A percentile compares a stretch with the other conserved stretches of the same genome.
Evolutionary conservation across 2,329 filamentous ascomycete species (phyloP).

Genomic region (Passalora sequoiae): DNA sequence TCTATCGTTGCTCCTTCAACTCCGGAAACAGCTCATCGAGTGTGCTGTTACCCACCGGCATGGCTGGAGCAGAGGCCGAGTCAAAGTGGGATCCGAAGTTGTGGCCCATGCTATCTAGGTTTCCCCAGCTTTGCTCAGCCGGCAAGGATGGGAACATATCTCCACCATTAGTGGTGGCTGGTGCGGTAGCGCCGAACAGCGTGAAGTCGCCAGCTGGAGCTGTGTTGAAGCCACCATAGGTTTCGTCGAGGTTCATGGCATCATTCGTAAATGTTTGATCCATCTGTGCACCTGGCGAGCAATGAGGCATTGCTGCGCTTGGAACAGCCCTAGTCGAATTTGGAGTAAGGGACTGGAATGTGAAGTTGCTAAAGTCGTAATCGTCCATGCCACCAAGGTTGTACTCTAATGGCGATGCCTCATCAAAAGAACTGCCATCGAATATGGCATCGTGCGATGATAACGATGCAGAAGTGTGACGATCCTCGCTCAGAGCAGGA

Average conservation of each 20-base stretch:
- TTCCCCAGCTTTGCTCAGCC: slow-evolving; percentile 32
- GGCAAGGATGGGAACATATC: slow-evolving; percentile 30
- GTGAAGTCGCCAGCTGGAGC: slow-evolving; percentile 53
- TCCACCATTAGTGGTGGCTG: slow-evolving; percentile 17
- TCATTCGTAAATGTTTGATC: slow-evolving; percentile 50
- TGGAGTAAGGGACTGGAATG: slow-evolving; percentile 34
- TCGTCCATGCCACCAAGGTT: slow-evolving; percentile 48
- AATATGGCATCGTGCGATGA: slow-evolving; percentile 40
- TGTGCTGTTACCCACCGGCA: slow-evolving; percentile 17
- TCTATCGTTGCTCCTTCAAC: slow-evolving; percentile 11
- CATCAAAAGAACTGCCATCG: slow-evolving; percentile 38
- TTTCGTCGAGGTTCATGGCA: slow-evolving; percentile 57
- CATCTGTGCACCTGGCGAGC: slow-evolving; percentile 68
- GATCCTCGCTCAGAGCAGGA: slow-evolving; percentile 33
- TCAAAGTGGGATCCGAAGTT: slow-evolving; percentile 19
- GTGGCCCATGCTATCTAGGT: slow-evolving; percentile 27
- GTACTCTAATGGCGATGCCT: slow-evolving; percentile 46
- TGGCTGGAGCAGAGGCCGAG: slow-evolving; percentile 10
- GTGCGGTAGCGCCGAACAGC: slow-evolving; percentile 44
- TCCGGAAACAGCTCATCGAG: slow-evolving; percentile 23
- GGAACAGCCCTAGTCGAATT: slow-evolving; percentile 22
- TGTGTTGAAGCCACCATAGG: slow-evolving; percentile 38
- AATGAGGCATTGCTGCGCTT: slow-evolving; percentile 43
- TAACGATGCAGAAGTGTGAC: slow-evolving; percentile 25
- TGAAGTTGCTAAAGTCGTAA: slow-evolving; percentile 51